Percentiles rank a stretch among this genome's conserved stretches.
Conservation (phyloP, 208 protist genomes). For the Leishmania tropica region DNA sequence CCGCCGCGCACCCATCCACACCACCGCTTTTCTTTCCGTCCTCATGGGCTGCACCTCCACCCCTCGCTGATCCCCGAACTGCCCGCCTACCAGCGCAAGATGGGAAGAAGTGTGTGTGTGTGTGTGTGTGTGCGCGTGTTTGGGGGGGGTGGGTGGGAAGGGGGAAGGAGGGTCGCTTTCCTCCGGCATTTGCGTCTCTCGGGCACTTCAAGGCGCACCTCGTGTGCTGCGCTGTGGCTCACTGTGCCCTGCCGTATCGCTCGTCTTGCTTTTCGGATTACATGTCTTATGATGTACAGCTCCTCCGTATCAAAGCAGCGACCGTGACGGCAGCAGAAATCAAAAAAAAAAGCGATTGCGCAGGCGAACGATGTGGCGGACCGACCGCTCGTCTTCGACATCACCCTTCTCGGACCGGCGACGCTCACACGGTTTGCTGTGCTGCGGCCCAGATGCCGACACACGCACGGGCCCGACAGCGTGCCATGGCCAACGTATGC, state of each 20-base stretch:
- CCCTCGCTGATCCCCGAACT: not conserved
- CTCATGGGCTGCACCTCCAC: not conserved
- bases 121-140: not conserved
- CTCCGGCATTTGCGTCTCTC: not conserved
- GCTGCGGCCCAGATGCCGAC: not conserved
- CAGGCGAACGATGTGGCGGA: not conserved
- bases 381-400: not conserved
- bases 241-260: not conserved
- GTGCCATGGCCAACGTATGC: not conserved
- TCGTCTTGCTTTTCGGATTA: not conserved
- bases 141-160: not conserved
- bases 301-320: not conserved
- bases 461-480: not conserved
- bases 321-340: not conserved
- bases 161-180: not conserved
- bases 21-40: no score
- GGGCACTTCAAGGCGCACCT: not conserved
- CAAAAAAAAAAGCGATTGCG: not conserved
- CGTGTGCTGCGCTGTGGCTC: not conserved
- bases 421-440: not conserved
- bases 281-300: constrained; percentile 4
- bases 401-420: not conserved
- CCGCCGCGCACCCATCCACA: not conserved
- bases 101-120: not conserved
- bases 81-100: not conserved